Evolutionary conservation across 179 eudicot genomes (phyloP).

Genomic region (Silene vulgaris): DNA sequence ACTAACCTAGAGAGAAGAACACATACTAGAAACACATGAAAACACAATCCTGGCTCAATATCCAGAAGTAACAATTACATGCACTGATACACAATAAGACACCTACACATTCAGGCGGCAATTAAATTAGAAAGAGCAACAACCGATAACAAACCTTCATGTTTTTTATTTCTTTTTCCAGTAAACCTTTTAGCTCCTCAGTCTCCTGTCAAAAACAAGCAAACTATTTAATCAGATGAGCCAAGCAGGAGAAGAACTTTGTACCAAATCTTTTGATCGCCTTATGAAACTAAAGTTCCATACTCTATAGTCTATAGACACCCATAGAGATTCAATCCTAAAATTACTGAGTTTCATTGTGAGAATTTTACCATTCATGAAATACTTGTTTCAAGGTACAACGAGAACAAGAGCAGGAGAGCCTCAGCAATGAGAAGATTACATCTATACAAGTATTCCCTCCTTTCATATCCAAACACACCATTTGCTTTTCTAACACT

Average conservation of each 20-base stretch:
- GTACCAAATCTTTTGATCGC: neutral
- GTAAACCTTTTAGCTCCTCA: slow-evolving; percentile 47
- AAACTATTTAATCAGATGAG: slow-evolving; percentile 5
- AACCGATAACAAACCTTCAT: slow-evolving; percentile 45
- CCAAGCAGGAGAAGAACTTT: neutral
- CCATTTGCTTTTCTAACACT: too few relatives aligned
- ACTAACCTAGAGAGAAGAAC: neutral
- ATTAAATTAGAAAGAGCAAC: neutral
- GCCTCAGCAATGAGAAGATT: neutral
- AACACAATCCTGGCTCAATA: neutral
- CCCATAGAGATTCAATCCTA: neutral
- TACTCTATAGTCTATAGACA: neutral
- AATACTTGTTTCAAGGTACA: neutral
- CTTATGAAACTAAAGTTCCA: neutral
- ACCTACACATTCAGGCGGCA: neutral
- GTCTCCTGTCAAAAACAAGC: slow-evolving; percentile 43
- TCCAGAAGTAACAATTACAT: neutral
- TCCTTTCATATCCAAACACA: too few relatives aligned
- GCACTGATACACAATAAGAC: neutral
- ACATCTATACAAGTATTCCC: neutral
- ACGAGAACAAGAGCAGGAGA: neutral
- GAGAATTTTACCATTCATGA: neutral
- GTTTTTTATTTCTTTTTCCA: slow-evolving; percentile 54
- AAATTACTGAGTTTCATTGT: neutral
- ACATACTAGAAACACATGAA: neutral